Conservation (phyloP, 148 eudicot species). For the Fagopyrum esculentum region DNA sequence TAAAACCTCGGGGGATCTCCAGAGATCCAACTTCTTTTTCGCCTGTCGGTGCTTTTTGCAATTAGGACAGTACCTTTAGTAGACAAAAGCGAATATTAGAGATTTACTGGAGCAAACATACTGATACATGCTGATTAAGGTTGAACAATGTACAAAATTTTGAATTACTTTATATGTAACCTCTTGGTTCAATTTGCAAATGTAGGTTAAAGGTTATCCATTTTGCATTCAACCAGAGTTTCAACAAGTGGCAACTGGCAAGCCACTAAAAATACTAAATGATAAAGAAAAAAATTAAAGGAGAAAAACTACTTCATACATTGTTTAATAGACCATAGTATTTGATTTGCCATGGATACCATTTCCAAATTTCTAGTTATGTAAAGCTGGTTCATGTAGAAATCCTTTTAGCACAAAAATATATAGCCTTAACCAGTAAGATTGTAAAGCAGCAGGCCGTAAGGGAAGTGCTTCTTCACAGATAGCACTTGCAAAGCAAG, state of each 20-base stretch:
- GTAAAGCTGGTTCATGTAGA: neutral
- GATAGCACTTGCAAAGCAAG: constrained; percentile 1
- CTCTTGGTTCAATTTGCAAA: neutral
- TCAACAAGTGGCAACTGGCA: neutral
- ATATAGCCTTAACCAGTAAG: neutral
- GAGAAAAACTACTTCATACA: neutral
- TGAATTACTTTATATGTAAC: neutral
- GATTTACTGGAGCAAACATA: constrained; percentile 13
- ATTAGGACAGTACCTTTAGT: constrained; percentile 64
- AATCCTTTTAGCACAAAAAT: neutral
- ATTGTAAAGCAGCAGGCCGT: neutral
- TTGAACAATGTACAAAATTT: neutral
- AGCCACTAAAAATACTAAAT: neutral
- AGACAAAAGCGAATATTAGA: neutral
- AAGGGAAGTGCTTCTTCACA: neutral
- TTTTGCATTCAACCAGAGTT: neutral
- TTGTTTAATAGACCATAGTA: neutral
- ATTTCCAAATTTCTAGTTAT: neutral
- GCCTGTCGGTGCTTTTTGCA: constrained; percentile 78
- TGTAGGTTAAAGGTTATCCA: neutral
- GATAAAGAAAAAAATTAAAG: neutral
- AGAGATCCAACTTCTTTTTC: constrained; percentile 76
- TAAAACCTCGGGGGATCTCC: constrained; percentile 86
- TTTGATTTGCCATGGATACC: too few relatives aligned
- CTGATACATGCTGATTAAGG: neutral